These are phyloP conservation scores for Linnemannia schmuckeri DNA, from an alignment of 192 early-diverging fungal genomes.

Conservation along the genomic window DNA sequence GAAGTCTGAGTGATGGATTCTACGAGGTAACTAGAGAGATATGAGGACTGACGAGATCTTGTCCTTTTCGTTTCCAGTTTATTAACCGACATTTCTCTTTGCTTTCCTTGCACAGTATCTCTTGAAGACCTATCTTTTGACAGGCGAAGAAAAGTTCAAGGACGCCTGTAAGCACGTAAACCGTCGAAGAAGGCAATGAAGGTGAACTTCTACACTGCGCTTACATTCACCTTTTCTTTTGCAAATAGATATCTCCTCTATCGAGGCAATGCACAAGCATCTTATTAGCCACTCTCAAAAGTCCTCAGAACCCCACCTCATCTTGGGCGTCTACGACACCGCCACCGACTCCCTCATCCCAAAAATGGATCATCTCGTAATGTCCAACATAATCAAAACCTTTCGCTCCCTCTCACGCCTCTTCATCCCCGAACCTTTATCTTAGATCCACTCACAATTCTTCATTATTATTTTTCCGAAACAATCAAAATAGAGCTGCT, in stretches of 20 bases:
- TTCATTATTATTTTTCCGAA: too few relatives aligned
- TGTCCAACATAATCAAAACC: not conserved
- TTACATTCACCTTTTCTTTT: not conserved
- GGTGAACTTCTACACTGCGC: not conserved
- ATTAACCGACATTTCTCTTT: not conserved
- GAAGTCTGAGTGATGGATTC: conserved; percentile 36
- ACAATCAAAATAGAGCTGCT: conserved; percentile 67
- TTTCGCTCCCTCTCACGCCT: not conserved
- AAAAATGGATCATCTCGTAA: conserved; percentile 82
- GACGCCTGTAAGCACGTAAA: conserved; percentile 21
- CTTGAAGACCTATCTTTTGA: conserved; percentile 31
- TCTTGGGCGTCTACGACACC: conserved; percentile 35
- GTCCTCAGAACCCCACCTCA: conserved; percentile 7
- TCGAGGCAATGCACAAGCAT: conserved; percentile 40
- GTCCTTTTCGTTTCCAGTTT: not conserved
- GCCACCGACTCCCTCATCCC: conserved; percentile 33
- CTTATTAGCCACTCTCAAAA: conserved; percentile 28
- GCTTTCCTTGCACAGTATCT: conserved; percentile 21
- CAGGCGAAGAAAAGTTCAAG: conserved; percentile 22
- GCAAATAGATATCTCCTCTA: conserved; percentile 15
- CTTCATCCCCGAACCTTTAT: too few relatives aligned
- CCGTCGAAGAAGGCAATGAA: not conserved
- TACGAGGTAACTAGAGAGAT: conserved; percentile 17
- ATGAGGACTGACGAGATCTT: not conserved
- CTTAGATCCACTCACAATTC: not conserved